phyloP scores from a whole-genome alignment of 768 basidiomycete species.

The Asterophora lycoperdoides region DNA sequence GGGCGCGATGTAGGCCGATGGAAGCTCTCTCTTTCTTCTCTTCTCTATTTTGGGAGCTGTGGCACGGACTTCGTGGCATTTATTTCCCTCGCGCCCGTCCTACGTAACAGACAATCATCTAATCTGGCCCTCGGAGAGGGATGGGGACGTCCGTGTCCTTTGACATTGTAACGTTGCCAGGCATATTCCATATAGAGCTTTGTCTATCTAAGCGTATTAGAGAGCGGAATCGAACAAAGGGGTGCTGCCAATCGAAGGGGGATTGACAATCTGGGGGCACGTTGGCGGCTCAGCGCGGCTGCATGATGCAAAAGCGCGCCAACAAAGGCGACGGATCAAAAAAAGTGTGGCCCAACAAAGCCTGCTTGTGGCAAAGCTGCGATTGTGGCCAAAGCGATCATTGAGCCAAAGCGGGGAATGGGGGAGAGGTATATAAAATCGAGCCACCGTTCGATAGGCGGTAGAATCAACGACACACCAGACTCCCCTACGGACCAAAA shows the following conservation, averaged over 20 bases:
- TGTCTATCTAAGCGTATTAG: no score
- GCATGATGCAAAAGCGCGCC: not conserved
- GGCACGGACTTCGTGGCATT: not conserved
- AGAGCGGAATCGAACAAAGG: not conserved
- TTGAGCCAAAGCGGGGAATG: not conserved
- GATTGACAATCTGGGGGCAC: no score
- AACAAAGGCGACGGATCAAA: not conserved
- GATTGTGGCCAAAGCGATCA: not conserved
- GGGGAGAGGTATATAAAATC: not conserved
- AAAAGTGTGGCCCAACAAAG: not conserved
- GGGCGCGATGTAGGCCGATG: constrained; percentile 31
- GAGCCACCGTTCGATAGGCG: not conserved
- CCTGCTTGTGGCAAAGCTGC: not conserved
- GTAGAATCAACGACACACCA: not conserved
- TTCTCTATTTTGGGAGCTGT: not conserved
- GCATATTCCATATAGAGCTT: no score
- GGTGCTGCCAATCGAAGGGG: not conserved
- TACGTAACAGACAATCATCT: not conserved
- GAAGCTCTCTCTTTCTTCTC: not conserved
- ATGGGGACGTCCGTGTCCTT: not conserved
- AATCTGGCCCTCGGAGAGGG: not conserved
- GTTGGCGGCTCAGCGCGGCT: no score
- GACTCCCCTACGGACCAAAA: not conserved
- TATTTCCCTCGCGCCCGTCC: not conserved
- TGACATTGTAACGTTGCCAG: no score